Conservation (phyloP, 1,284 basidiomycete species). For the Phellinidium pouzarii region DNA sequence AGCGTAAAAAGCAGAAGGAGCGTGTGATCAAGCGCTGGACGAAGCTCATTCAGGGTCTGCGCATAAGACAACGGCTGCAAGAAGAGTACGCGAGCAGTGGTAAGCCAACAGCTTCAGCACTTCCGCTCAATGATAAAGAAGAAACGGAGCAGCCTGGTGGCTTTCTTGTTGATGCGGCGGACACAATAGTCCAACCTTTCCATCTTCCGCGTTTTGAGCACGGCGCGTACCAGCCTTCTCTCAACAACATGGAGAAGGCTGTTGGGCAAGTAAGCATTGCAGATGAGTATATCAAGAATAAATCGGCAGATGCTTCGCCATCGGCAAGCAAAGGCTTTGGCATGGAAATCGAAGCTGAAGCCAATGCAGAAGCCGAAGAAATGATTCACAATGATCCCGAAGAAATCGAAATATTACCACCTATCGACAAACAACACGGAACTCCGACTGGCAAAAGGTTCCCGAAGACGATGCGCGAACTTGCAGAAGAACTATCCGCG, state of each 20-base stretch:
- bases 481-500: conserved; percentile 43
- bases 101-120: conserved; percentile 18
- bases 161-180: conserved; percentile 63
- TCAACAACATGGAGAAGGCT: conserved; percentile 1
- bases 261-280: conserved; percentile 13
- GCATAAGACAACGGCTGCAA: conserved; percentile 77
- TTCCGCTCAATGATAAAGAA: conserved; percentile 2
- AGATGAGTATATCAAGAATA: neutral
- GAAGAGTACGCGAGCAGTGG: conserved; percentile 63
- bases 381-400: conserved; percentile 12
- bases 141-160: conserved; percentile 41
- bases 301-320: neutral
- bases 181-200: conserved; percentile 65
- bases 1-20: conserved; percentile 70
- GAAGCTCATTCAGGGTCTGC: conserved; percentile 81
- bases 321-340: neutral
- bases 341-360: conserved; percentile 2
- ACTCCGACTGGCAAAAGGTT: conserved; percentile 21
- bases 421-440: conserved; percentile 14
- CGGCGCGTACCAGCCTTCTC: conserved; percentile 24
- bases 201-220: conserved; percentile 56
- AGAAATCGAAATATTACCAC: conserved; percentile 3
- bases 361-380: too few relatives aligned
- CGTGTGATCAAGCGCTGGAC: conserved; percentile 85
- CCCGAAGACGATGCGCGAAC: conserved; percentile 59